Evolutionary conservation across 441 rosid species (phyloP).

Genomic region (Pelargonium myrrhifolium): DNA sequence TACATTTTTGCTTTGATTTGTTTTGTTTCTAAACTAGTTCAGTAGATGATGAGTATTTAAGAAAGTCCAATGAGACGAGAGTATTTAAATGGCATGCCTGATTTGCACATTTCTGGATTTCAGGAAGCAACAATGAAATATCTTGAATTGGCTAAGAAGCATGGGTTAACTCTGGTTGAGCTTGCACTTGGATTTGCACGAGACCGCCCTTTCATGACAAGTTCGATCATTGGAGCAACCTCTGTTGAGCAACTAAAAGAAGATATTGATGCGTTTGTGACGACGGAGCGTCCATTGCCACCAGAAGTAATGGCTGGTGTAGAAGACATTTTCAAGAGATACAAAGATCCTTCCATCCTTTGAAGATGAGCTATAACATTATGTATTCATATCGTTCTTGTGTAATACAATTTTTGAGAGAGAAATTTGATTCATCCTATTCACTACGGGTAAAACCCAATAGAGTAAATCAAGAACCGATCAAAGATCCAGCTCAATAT

Average conservation of each 20-base stretch:
- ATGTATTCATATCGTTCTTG: no score
- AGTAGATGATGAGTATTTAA: no score
- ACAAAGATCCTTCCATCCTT: slow-evolving; percentile 56
- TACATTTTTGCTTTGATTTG: no score
- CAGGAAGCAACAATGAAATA: slow-evolving; percentile 73
- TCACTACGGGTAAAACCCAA: no score
- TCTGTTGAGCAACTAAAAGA: slow-evolving; percentile 70
- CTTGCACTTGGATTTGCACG: slow-evolving; percentile 72
- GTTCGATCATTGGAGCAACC: slow-evolving; percentile 82
- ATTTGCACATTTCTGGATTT: no score
- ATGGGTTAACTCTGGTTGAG: slow-evolving; percentile 64
- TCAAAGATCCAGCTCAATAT: no score
- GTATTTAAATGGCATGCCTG: no score
- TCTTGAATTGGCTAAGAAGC: slow-evolving; percentile 58
- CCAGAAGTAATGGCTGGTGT: slow-evolving; percentile 55
- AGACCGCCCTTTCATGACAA: slow-evolving; percentile 73
- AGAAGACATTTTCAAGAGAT: slow-evolving; percentile 55
- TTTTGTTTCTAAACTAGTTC: no score
- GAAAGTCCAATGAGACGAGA: no score
- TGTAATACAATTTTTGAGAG: no score
- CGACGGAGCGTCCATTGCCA: slow-evolving; percentile 58
- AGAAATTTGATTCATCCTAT: no score
- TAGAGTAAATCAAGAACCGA: no score
- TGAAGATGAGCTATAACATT: background rate
- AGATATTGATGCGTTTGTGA: slow-evolving; percentile 65